Evolutionary conservation across 1,284 basidiomycete species (phyloP).

Genomic region (Austroboletus olivaceoglutinosus): DNA sequence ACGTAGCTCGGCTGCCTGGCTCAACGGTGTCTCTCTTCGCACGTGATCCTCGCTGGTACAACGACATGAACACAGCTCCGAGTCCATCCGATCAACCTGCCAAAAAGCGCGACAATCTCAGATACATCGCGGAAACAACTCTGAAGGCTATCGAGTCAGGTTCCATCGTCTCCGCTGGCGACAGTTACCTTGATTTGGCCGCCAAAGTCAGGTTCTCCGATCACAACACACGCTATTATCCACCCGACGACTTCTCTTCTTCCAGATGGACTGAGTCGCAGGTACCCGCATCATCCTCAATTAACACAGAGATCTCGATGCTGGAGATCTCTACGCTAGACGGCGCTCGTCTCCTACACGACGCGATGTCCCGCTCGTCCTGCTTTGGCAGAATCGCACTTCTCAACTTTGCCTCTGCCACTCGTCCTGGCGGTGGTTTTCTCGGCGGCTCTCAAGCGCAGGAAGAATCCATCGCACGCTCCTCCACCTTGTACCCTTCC

Average conservation of each 20-base stretch:
- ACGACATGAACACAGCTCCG: constrained; percentile 3
- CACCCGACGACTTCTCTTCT: constrained; percentile 36
- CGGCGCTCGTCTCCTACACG: constrained; percentile 39
- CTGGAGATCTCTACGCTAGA: constrained; percentile 55
- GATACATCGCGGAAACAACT: constrained; percentile 33
- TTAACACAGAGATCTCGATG: constrained; percentile 38
- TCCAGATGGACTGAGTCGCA: constrained; percentile 36
- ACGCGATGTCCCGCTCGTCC: constrained; percentile 18
- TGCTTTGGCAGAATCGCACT: constrained; percentile 47
- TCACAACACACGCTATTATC: constrained; percentile 43
- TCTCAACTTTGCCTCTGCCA: constrained; percentile 70
- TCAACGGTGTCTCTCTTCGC: background rate
- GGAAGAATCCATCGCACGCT: constrained; percentile 70
- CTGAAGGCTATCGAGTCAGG: constrained; percentile 30
- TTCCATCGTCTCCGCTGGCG: constrained; percentile 16
- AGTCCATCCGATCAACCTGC: background rate
- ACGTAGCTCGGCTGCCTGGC: background rate
- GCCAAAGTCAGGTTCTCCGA: constrained; percentile 34
- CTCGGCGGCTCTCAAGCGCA: constrained; percentile 63
- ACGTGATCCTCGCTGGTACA: background rate
- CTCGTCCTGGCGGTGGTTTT: constrained; percentile 68
- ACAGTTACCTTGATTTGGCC: constrained; percentile 32
- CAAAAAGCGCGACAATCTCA: constrained; percentile 19
- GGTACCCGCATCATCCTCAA: constrained; percentile 8
- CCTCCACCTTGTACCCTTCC: constrained; percentile 60